Evolutionary conservation across 257 asterid species (phyloP), one percentile per base, ranked within the genome.

Genomic region (Ligustrum vulgare): DNA sequence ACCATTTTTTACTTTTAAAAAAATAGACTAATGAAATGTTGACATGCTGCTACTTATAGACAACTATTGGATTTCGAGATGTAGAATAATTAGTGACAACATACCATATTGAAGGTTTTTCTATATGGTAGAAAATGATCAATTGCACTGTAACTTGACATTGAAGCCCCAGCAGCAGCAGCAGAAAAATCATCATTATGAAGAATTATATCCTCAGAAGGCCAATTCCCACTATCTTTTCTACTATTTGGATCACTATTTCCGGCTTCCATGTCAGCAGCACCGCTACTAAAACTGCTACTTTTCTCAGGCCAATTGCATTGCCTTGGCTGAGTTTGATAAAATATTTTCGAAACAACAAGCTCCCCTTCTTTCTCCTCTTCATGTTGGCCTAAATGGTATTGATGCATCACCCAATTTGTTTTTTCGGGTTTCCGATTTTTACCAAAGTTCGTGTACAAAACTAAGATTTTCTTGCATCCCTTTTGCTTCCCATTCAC

Each of bases 351-450:
- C 1, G 98, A 94, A 6, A 91, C 98, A 0, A 94, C 98, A 20
- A 94, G 97, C 80, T 94, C 98, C 0, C 98, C 98, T 83, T 94
- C 98, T 56, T 76, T 88, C 87, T 94, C 98, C 64, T 94, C 98
- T 56, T 94, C 98, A 32, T 91, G 89, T 74, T 90, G 96, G 5
- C 98, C 98, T 62, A 94, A 75, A 60, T 94, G 98, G 82, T 95
- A 95, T 23, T 95, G 99, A 69, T 95, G 99, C 99, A 95, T 95
- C 2, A 95, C 99, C 99, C 99, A 95, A 51, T 91, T 95, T 0
- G 99, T 95, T 71, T 95, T 95, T 36, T 95, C 99, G 13, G 99
- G 99, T 43, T 95, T 95, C 16, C 99, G 83, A 32, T 95, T 93
- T 56, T 95, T 95, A 1, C 99, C 98, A 12, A 95, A 95, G 72